Evolutionary conservation across 371 early-diverging fungal genomes (phyloP).

Genomic region (Rhizomucor miehei): DNA sequence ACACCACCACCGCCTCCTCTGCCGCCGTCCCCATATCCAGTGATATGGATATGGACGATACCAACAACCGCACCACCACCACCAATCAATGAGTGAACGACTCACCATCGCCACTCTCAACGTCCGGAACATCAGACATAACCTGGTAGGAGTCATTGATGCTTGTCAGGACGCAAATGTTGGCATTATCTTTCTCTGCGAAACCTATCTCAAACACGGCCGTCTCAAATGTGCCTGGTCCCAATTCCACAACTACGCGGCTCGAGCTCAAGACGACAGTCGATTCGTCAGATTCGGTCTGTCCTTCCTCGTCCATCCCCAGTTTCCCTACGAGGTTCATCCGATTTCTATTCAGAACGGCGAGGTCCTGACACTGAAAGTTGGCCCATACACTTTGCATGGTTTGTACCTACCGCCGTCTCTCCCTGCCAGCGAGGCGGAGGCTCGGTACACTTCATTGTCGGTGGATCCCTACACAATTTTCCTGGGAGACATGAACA

Average conservation of each 20-base stretch:
- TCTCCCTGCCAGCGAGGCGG: not conserved
- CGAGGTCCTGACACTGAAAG: not conserved
- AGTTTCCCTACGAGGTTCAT: slow-evolving; percentile 7
- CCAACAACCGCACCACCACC: not conserved
- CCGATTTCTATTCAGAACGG: not conserved
- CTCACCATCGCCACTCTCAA: not conserved
- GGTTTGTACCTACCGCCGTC: slow-evolving; percentile 1
- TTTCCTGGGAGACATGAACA: slow-evolving; percentile 6
- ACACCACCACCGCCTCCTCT: no score
- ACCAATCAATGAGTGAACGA: not conserved
- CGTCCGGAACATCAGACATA: not conserved
- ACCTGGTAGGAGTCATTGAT: not conserved
- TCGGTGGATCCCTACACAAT: not conserved
- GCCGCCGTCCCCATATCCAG: no score
- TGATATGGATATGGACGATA: no score
- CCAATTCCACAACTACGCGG: slow-evolving; percentile 8
- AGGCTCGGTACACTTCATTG: no score
- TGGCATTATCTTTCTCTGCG: slow-evolving; percentile 7
- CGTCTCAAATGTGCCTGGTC: not conserved
- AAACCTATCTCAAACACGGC: slow-evolving; percentile 5
- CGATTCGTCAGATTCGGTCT: not conserved
- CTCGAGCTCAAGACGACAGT: not conserved
- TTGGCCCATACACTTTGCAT: slow-evolving; percentile 8
- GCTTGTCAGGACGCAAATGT: slow-evolving; percentile 1
- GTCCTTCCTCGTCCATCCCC: slow-evolving; percentile 4